Evolutionary conservation across 1,139 yeast species (phyloP).

Genomic region (Magnusiomyces ingens): DNA sequence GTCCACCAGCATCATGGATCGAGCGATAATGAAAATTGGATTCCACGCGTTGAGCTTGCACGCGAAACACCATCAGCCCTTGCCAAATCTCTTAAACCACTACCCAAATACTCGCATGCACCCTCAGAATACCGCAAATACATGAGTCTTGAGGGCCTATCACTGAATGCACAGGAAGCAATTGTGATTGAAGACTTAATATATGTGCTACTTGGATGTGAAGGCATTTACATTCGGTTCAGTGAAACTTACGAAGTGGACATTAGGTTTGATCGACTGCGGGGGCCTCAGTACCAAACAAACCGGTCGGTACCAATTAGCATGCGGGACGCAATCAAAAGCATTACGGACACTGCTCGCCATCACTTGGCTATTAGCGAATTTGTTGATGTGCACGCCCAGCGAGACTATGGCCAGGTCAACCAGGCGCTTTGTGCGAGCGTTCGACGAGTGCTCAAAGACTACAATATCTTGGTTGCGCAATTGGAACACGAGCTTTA

Average conservation of each 20-base stretch:
- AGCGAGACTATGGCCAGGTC: constrained; percentile 56
- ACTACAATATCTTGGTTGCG: constrained; percentile 44
- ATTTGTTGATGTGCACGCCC: constrained; percentile 53
- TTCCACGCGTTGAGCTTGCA: constrained; percentile 19
- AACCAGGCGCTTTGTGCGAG: constrained; percentile 66
- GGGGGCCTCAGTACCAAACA: constrained; percentile 71
- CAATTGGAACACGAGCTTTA: constrained; percentile 50
- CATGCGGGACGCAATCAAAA: constrained; percentile 62
- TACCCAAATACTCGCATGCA: constrained; percentile 18
- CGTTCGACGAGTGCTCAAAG: constrained; percentile 45
- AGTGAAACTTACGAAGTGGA: constrained; percentile 52
- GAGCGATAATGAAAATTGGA: constrained; percentile 12
- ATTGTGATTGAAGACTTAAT: constrained; percentile 64
- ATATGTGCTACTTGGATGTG: constrained; percentile 64
- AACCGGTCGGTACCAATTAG: constrained; percentile 70
- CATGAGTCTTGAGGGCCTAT: constrained; percentile 29
- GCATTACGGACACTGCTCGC: constrained; percentile 56
- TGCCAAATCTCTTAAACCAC: constrained; percentile 21
- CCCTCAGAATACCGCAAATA: constrained; percentile 12
- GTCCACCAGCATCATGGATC: too few relatives aligned
- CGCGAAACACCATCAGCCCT: constrained; percentile 22
- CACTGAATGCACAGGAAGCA: constrained; percentile 54
- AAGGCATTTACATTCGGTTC: constrained; percentile 71
- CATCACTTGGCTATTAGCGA: constrained; percentile 48
- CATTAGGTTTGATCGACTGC: constrained; percentile 35